Base-by-base conservation (phyloP, 2,329 filamentous ascomycete genomes). In the Curvularia sp. region DNA sequence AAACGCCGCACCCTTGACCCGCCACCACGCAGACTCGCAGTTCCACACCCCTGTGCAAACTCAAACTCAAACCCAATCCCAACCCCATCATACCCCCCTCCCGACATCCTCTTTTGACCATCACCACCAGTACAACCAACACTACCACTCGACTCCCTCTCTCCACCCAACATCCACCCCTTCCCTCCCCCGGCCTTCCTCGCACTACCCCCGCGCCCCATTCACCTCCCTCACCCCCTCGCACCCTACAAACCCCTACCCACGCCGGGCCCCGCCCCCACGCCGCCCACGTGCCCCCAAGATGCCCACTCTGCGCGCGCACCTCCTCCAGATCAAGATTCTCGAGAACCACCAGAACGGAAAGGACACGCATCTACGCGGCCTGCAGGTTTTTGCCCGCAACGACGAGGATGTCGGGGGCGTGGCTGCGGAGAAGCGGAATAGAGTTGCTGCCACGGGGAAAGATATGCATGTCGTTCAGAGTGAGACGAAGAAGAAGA, bases 321-420 rank as follows among this genome's bases (percentile, higher is more conserved):
- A 94, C 80, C 87, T 98, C 28, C 84, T 99, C 27, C 93, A 98
- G 77, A 88, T 98, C 71, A 88, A 91, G 66, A 89, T 99, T 48
- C 85, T 94, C 50, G 95, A 98, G 80, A 99, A 99, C 73, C 95
- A 99, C 76, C 95, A 99, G 79, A 99, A 99, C 76, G 95, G 95
- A 64, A 99, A 99, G 77, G 95, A 99, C 75, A 99, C 95, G n/a
- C 95, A 99, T 81, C 85, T 99, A 23, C 86, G 95, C 15, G 94
- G 93, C 1, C 85, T 99, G 76, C 96, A 97, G 80, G 89, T 98
- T 9, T 99, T 88, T 71, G 84, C 86, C 3, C 67, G 74, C 50
- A 81, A 83, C 45, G 68, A 69, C 6, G 73, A 75, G 23, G 56
- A 55, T 13, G 12, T 13, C 1, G 43, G 30, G 1, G 19, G 19